A percentile compares a stretch with the other conserved stretches of the same genome.
phyloP scores from a whole-genome alignment of 106 monocot genomes.

The Hemerocallis citrina region DNA sequence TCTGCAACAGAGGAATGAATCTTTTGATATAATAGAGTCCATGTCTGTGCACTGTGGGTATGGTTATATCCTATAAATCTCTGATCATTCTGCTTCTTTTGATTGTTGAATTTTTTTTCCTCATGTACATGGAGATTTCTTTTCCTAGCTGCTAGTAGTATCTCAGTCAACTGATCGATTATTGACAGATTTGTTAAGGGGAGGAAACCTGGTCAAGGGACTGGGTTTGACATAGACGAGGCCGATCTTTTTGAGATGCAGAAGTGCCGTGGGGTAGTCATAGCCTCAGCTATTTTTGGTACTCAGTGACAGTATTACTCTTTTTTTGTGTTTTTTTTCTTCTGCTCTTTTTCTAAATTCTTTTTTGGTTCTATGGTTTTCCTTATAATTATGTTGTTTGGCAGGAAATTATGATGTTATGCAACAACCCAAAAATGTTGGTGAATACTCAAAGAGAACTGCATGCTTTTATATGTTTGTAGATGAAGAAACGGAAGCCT shows the following conservation, averaged over 20 bases:
- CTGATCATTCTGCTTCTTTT: neutral
- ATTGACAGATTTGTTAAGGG: constrained; percentile 72
- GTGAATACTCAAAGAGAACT: constrained; percentile 41
- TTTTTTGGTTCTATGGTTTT: neutral
- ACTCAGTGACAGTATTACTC: neutral
- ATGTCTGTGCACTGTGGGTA: constrained; percentile 62
- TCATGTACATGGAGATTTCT: too few species aligned
- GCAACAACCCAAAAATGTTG: constrained; percentile 85
- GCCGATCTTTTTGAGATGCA: constrained; percentile 85
- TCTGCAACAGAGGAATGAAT: constrained; percentile 41
- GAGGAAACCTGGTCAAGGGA: constrained; percentile 55
- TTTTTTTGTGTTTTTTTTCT: neutral
- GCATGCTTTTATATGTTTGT: constrained; percentile 93
- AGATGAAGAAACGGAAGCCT: constrained; percentile 74
- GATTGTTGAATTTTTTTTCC: too few species aligned
- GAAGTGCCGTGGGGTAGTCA: constrained; percentile 69
- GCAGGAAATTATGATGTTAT: constrained; percentile 90
- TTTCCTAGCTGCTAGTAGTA: too few species aligned
- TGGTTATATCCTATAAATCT: constrained; percentile 3
- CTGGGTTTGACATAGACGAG: constrained; percentile 78
- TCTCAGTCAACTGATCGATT: neutral
- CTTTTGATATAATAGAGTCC: constrained; percentile 50
- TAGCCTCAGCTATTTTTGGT: constrained; percentile 97
- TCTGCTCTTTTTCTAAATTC: neutral
- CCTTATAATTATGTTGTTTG: neutral